Conservation (phyloP, 148 eudicot species). For the Vaccinium vitisidaea region DNA sequence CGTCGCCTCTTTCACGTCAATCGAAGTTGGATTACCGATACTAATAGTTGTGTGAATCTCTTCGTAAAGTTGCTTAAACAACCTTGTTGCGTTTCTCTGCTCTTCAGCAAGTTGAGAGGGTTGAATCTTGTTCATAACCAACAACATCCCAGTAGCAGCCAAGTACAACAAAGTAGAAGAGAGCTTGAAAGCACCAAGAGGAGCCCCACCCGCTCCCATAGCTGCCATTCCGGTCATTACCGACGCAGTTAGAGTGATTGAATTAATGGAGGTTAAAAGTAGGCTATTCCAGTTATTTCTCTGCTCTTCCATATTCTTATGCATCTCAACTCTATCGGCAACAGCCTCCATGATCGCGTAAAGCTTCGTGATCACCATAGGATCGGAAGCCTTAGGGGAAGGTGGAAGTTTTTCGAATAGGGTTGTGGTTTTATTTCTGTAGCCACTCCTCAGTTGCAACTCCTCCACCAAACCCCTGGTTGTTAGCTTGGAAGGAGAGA, state of each 20-base stretch:
- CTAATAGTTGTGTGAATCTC: slow-evolving; percentile 31
- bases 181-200: slow-evolving; percentile 32
- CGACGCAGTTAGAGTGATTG: slow-evolving; percentile 58
- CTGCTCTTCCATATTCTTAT: slow-evolving; percentile 34
- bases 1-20: slow-evolving; percentile 42
- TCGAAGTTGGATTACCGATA: slow-evolving; percentile 9
- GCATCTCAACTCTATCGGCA: slow-evolving; percentile 44
- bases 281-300: slow-evolving; percentile 64
- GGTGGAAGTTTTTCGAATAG: neutral
- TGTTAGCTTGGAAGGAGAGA: neutral
- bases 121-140: slow-evolving; percentile 59
- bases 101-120: slow-evolving; percentile 77
- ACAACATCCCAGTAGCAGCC: slow-evolving; percentile 46
- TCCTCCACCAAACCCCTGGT: neutral
- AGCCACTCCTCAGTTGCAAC: neutral
- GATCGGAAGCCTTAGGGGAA: neutral
- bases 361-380: slow-evolving; percentile 15
- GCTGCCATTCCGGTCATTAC: slow-evolving; percentile 50
- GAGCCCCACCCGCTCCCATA: neutral
- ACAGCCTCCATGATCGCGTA: slow-evolving; percentile 31
- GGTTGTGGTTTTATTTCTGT: neutral
- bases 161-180: slow-evolving; percentile 43
- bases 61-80: slow-evolving; percentile 36
- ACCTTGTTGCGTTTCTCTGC: slow-evolving; percentile 56
- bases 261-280: slow-evolving; percentile 55